These are phyloP conservation scores for Pythium brachiatum DNA, from an alignment of 352 stramenopile species.

Conservation along the genomic window DNA sequence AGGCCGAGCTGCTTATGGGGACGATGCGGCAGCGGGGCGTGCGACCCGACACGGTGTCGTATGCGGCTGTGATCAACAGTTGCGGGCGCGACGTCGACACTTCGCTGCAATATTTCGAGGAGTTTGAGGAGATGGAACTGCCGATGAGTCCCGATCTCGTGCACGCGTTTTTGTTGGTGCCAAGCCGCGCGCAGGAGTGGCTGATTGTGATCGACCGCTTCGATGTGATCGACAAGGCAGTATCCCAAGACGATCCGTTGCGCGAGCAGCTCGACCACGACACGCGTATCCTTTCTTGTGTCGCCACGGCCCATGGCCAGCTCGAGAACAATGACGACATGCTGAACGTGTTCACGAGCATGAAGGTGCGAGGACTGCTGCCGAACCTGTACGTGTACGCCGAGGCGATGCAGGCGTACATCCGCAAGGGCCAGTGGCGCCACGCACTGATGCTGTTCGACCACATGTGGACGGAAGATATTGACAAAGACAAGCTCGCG, in stretches of 20 bases:
- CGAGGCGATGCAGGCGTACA: constrained; percentile 69
- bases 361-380: constrained; percentile 68
- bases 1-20: constrained; percentile 39
- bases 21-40: constrained; percentile 43
- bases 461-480: constrained; percentile 53
- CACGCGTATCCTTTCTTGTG: constrained; percentile 52
- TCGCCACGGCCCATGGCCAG: constrained; percentile 59
- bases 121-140: constrained; percentile 30
- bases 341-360: constrained; percentile 62
- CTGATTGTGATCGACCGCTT: constrained; percentile 41
- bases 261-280: constrained; percentile 42
- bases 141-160: constrained; percentile 26
- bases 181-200: constrained; percentile 42
- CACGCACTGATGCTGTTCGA: constrained; percentile 75
- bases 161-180: constrained; percentile 30
- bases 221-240: constrained; percentile 8
- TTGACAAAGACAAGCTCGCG: constrained; percentile 35
- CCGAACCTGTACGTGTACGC: constrained; percentile 72
- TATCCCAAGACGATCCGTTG: not conserved
- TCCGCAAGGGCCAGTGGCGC: constrained; percentile 56
- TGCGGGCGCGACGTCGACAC: constrained; percentile 41
- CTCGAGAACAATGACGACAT: constrained; percentile 43
- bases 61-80: constrained; percentile 48
- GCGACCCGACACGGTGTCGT: constrained; percentile 48
- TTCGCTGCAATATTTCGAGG: constrained; percentile 45